Percentiles rank a stretch among this genome's conserved stretches.
Evolutionary conservation across 108 stramenopile species (phyloP).

Genomic region (Aurantiochytrium sp.): DNA sequence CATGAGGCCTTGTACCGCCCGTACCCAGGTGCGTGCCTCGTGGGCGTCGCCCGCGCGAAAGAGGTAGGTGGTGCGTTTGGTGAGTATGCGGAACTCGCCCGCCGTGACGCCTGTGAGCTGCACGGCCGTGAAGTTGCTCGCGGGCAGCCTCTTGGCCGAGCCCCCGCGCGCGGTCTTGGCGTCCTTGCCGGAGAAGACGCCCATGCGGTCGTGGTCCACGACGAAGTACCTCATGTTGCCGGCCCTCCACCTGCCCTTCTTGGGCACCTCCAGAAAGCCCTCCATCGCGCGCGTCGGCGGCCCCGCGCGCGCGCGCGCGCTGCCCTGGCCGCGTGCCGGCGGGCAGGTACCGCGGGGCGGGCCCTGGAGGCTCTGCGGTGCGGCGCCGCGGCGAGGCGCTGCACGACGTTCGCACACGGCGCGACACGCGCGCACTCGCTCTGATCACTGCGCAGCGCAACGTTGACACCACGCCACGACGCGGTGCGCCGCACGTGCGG

Average conservation of each 20-base stretch:
- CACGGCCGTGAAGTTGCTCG: background rate
- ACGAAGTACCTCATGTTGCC: background rate
- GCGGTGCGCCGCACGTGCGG: no score
- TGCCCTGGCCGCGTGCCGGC: no score
- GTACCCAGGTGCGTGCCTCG: background rate
- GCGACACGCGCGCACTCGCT: no score
- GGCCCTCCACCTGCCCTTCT: background rate
- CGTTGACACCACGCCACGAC: no score
- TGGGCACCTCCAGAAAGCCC: constrained; percentile 7
- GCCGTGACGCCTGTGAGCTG: background rate
- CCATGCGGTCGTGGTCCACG: background rate
- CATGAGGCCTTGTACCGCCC: background rate
- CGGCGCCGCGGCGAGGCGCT: no score
- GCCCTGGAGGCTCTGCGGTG: no score
- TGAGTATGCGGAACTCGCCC: background rate
- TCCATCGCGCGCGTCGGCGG: background rate
- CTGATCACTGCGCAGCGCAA: no score
- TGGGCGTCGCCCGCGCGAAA: background rate
- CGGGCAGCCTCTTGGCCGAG: background rate
- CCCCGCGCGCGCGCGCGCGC: no score
- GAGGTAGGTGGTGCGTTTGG: background rate
- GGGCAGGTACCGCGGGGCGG: no score
- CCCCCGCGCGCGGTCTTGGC: background rate
- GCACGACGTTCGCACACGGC: no score
- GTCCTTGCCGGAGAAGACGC: background rate